phyloP scores from a whole-genome alignment of 2,329 filamentous ascomycete species.

The Exophiala oligosperma region DNA sequence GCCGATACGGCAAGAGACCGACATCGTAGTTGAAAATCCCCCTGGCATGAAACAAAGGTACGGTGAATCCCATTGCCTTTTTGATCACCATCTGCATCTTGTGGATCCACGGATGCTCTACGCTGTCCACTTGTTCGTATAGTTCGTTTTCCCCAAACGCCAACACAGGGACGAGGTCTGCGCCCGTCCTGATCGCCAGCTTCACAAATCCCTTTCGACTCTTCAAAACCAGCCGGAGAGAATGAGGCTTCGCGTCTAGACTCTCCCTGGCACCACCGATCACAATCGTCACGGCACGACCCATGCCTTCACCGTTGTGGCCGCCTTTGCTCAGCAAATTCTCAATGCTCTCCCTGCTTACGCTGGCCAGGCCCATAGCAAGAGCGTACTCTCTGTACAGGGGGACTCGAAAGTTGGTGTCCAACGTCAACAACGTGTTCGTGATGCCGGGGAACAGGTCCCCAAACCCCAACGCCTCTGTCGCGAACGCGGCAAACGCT shows the following conservation, averaged over 20 bases:
- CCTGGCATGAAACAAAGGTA: slow-evolving; percentile 84
- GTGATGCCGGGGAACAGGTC: slow-evolving; percentile 92
- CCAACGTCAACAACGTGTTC: slow-evolving; percentile 90
- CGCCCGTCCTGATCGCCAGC: slow-evolving; percentile 86
- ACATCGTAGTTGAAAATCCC: slow-evolving; percentile 98
- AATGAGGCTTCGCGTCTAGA: slow-evolving; percentile 79
- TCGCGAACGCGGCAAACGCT: slow-evolving; percentile 89
- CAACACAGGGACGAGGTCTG: slow-evolving; percentile 88
- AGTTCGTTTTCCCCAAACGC: slow-evolving; percentile 95
- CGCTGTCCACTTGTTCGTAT: slow-evolving; percentile 83
- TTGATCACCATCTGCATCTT: slow-evolving; percentile 81
- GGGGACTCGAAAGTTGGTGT: slow-evolving; percentile 91
- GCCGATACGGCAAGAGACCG: slow-evolving; percentile 89
- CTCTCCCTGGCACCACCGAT: slow-evolving; percentile 90
- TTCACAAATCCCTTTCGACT: slow-evolving; percentile 92
- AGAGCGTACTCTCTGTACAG: slow-evolving; percentile 95
- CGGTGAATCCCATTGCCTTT: slow-evolving; percentile 84
- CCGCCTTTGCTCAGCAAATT: slow-evolving; percentile 83
- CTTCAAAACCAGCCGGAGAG: slow-evolving; percentile 74
- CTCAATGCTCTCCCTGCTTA: slow-evolving; percentile 88
- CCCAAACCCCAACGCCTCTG: slow-evolving; percentile 83
- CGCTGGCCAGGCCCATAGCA: slow-evolving; percentile 80
- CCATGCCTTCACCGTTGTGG: slow-evolving; percentile 76
- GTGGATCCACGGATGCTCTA: slow-evolving; percentile 76
- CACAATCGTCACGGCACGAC: slow-evolving; percentile 94